A percentile compares a stretch with the other conserved stretches of the same genome.
Evolutionary conservation across 2,329 filamentous ascomycete species (phyloP).

Genomic region (Exophiala lecanii-corni): DNA sequence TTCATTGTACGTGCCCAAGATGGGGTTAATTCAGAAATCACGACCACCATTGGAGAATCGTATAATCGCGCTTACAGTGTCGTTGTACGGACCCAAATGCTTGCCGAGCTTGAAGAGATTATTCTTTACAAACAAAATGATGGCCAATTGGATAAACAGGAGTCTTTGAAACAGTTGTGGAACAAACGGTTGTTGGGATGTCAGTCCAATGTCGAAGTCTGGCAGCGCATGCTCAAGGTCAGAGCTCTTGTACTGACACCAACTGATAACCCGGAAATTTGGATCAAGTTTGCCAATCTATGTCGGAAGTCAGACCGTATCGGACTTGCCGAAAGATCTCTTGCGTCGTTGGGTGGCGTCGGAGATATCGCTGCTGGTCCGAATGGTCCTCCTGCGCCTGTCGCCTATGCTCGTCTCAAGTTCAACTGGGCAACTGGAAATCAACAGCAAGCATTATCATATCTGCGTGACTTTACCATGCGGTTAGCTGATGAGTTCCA

Average conservation of each 20-base stretch:
- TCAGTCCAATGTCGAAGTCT: conserved; percentile 95
- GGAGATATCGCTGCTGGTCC: conserved; percentile 28
- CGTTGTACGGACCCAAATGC: conserved; percentile 98
- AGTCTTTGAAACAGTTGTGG: conserved; percentile 90
- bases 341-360: conserved; percentile 80
- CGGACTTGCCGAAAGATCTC: conserved; percentile 89
- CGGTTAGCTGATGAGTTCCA: conserved; percentile 56
- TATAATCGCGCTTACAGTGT: conserved; percentile 97
- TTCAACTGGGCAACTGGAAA: conserved; percentile 85
- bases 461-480: conserved; percentile 58
- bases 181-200: conserved; percentile 91
- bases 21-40: conserved; percentile 90
- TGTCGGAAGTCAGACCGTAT: conserved; percentile 94
- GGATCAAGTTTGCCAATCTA: conserved; percentile 98
- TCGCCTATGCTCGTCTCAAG: conserved; percentile 95
- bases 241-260: conserved; percentile 87
- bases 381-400: conserved; percentile 59
- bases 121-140: conserved; percentile 92
- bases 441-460: conserved; percentile 58
- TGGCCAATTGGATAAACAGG: conserved; percentile 76
- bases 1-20: conserved; percentile 91
- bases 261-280: conserved; percentile 95
- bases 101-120: conserved; percentile 95
- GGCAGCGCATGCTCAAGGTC: conserved; percentile 96
- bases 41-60: conserved; percentile 92